Evolutionary conservation across 1,139 yeast genomes (phyloP).

Genomic region (Barnettozyma hawaiiensis): DNA sequence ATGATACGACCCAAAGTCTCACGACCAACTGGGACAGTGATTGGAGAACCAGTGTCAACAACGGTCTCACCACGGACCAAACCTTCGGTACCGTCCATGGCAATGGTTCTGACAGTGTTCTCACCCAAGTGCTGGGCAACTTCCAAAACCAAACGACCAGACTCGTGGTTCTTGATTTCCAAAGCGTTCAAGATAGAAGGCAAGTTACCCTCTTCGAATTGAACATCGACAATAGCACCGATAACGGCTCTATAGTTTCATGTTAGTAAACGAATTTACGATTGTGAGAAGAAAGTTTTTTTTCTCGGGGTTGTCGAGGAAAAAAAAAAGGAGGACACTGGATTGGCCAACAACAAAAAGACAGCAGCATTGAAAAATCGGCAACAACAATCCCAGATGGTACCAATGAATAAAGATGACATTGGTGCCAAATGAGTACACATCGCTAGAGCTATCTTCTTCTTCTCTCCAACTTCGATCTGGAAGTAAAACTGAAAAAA

Average conservation of each 20-base stretch:
- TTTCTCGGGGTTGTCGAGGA: constrained; percentile 1
- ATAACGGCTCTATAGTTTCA: constrained; percentile 74
- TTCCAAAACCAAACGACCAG: constrained; percentile 80
- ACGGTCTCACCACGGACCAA: constrained; percentile 95
- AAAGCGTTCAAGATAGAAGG: constrained; percentile 98
- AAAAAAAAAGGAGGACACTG: background rate
- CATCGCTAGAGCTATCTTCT: too few species aligned
- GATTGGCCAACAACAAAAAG: background rate
- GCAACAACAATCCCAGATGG: too few species aligned
- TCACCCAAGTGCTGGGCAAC: constrained; percentile 99
- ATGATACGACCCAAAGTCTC: constrained; percentile 98
- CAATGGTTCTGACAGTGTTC: constrained; percentile 99
- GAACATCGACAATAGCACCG: constrained; percentile 99
- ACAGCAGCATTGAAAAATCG: too few species aligned
- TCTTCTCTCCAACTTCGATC: too few species aligned
- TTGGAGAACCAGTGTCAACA: constrained; percentile 95
- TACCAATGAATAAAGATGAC: too few species aligned
- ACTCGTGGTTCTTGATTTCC: constrained; percentile 66
- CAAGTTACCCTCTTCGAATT: constrained; percentile 94
- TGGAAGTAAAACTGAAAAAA: too few species aligned
- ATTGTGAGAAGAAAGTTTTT: background rate
- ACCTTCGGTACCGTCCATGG: constrained; percentile 99
- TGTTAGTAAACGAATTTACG: constrained; percentile 7
- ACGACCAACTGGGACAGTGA: constrained; percentile 98
- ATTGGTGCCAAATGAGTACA: too few species aligned